phyloP scores from a whole-genome alignment of 2,329 filamentous ascomycete genomes.

The Calonectria pteridis region DNA sequence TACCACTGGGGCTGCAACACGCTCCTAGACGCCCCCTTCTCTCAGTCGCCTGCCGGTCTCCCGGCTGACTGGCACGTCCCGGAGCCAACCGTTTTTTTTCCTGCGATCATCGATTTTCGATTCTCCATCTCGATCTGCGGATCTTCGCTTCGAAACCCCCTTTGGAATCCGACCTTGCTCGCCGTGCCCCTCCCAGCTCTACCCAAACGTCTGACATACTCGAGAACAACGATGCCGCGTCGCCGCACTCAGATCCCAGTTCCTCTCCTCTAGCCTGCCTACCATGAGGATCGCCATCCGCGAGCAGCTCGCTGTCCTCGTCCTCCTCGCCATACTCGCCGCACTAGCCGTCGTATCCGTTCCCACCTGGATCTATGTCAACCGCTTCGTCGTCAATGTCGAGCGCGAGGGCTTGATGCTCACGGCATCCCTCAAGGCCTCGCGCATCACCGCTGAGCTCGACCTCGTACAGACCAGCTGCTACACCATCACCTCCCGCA shows the following conservation, averaged over 20 bases:
- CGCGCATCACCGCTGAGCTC: slow-evolving; percentile 83
- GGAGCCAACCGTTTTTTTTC: not conserved
- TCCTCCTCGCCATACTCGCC: slow-evolving; percentile 79
- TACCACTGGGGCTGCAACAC: slow-evolving; percentile 2
- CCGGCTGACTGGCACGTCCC: not conserved
- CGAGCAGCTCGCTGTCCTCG: slow-evolving; percentile 85
- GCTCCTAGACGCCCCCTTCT: slow-evolving; percentile 9
- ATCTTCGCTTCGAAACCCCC: not conserved
- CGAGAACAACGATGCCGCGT: slow-evolving; percentile 45
- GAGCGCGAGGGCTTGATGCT: slow-evolving; percentile 75
- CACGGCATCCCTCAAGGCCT: slow-evolving; percentile 88
- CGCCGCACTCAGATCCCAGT: slow-evolving; percentile 34
- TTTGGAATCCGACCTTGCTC: slow-evolving; percentile 3
- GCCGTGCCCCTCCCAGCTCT: slow-evolving; percentile 10
- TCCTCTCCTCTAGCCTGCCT: slow-evolving; percentile 42
- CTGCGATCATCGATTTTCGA: not conserved
- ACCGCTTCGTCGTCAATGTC: slow-evolving; percentile 65
- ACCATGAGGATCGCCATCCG: slow-evolving; percentile 88
- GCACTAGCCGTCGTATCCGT: slow-evolving; percentile 84
- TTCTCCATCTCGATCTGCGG: not conserved
- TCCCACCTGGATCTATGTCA: slow-evolving; percentile 75
- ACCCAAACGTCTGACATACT: slow-evolving; percentile 26
- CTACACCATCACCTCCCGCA: slow-evolving; percentile 76
- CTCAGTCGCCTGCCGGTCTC: not conserved
- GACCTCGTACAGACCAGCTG: slow-evolving; percentile 83